Base-by-base conservation (phyloP, 495 filamentous ascomycete species). In the Podospora conica region DNA sequence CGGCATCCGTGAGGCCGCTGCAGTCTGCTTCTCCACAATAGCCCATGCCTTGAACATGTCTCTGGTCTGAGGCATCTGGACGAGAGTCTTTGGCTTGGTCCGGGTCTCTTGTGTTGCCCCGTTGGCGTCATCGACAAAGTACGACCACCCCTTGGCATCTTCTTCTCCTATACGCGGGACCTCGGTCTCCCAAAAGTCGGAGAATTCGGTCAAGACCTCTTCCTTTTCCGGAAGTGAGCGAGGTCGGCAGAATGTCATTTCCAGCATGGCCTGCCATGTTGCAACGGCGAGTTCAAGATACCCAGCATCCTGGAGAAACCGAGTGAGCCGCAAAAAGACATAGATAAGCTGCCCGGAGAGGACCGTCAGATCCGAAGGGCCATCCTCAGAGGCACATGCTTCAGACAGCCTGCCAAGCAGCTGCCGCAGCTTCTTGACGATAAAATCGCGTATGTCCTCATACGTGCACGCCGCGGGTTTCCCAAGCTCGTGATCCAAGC, bases 161-260 rank as follows among this genome's bases (percentile, higher is more conserved):
- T 75, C 70, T 74, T 98, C 95, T 5, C 95, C 95, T 62, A 96
- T 84, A 9, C 93, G 87, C 3, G 89, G 78, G 8, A 87, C 82
- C 71, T 97, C 95, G 53, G 87, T 91, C 60, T 96, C 91, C 95
- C 95, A 98, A 68, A 93, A 97, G 9, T 84, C 80, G 27, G 81
- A 73, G 61, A 96, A 89, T n/a, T 68, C 60, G 1, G 72, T 73
- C n/a, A 79, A 69, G 0, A 85, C 61, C 9, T 71, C 69, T 1
- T 70, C 56, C 18, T 77, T 67, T 18, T 67, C 61, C n/a, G 71
- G 65, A 33, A 61, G 54, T 54, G 63, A 23, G 60, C 88, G 11
- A 2, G 73, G 88, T 20, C 76, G 78, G 60, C 87, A 86, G 64
- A 91, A 87, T 33, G 85, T 84, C 57, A 91, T 81, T 73, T 98